Percentiles rank a stretch among this genome's conserved stretches.
Evolutionary conservation across 2,329 filamentous ascomycete species (phyloP).

Genomic region (Conoideocrella luteorostrata): DNA sequence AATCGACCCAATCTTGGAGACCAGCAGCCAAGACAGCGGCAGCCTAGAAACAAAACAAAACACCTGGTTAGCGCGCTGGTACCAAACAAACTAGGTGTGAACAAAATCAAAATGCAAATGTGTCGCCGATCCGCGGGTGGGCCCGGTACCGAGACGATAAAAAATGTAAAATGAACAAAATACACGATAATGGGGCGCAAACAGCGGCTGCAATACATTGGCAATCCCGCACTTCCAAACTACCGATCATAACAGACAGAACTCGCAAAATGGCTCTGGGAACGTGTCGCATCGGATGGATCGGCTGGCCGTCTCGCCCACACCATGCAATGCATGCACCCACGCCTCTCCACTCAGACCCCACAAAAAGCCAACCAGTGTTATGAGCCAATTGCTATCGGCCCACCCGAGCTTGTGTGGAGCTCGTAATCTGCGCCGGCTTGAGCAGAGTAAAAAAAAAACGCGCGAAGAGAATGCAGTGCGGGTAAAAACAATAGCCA

Average conservation of each 20-base stretch:
- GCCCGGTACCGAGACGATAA: no score
- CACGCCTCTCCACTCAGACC: slow-evolving; percentile 5
- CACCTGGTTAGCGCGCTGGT: slow-evolving; percentile 19
- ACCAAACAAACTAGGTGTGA: not conserved
- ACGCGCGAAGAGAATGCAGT: slow-evolving; percentile 17
- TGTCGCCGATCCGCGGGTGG: no score
- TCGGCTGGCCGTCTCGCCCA: slow-evolving; percentile 11
- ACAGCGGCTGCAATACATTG: not conserved
- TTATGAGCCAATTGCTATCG: slow-evolving; percentile 19
- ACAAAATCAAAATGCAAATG: not conserved
- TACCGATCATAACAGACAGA: not conserved
- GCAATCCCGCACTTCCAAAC: not conserved
- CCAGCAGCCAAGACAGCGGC: slow-evolving; percentile 75
- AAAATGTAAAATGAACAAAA: not conserved
- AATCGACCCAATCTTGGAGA: slow-evolving; percentile 86
- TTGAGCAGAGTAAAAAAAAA: slow-evolving; percentile 13
- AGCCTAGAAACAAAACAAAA: slow-evolving; percentile 35
- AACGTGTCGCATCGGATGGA: slow-evolving; percentile 15
- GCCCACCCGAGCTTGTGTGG: slow-evolving; percentile 27
- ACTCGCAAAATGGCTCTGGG: slow-evolving; percentile 4
- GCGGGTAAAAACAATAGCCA: slow-evolving; percentile 12
- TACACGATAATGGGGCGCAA: not conserved
- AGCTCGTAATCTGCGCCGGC: slow-evolving; percentile 24
- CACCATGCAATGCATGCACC: not conserved
- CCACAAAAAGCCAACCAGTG: slow-evolving; percentile 19